These are phyloP conservation scores for Apiotrichum siamense DNA, from an alignment of 1,284 basidiomycete species.

Conservation along the genomic window DNA sequence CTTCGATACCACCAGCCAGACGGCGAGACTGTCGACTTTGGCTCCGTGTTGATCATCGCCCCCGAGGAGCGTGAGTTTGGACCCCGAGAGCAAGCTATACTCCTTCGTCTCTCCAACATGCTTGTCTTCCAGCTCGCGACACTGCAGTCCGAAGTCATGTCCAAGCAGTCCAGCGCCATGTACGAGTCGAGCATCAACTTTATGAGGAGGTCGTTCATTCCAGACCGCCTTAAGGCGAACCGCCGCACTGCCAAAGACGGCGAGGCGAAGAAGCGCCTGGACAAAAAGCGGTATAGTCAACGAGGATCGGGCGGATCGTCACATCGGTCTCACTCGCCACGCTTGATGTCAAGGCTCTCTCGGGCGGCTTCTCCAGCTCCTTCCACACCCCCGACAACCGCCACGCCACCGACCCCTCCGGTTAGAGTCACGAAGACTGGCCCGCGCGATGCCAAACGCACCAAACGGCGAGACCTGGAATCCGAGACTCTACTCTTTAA, in stretches of 20 bases:
- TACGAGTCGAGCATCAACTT: slow-evolving; percentile 39
- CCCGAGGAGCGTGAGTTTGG: slow-evolving; percentile 26
- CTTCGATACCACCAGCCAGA: slow-evolving; percentile 24
- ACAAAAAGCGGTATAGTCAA: neutral
- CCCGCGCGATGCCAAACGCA: slow-evolving; percentile 25
- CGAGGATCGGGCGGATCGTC: neutral
- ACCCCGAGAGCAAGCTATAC: slow-evolving; percentile 26
- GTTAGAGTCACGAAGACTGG: slow-evolving; percentile 22
- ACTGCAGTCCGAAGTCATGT: slow-evolving; percentile 32
- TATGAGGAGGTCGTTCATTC: slow-evolving; percentile 31
- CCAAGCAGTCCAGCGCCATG: slow-evolving; percentile 29
- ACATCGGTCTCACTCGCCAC: neutral
- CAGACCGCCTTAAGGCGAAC: slow-evolving; percentile 9
- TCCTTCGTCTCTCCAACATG: slow-evolving; percentile 40
- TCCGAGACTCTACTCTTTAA: slow-evolving; percentile 21
- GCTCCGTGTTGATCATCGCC: slow-evolving; percentile 30
- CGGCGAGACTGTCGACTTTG: slow-evolving; percentile 31
- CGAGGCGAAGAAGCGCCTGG: neutral
- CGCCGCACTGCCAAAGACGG: neutral
- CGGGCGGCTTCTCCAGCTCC: neutral
- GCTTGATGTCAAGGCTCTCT: neutral
- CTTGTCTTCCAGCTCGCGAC: slow-evolving; percentile 42
- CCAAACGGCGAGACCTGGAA: slow-evolving; percentile 17
- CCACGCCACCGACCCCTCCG: neutral
- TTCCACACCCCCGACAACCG: neutral